Evolutionary conservation across 2,329 filamentous ascomycete genomes (phyloP).

Genomic region (Lasiodiplodia citricola): DNA sequence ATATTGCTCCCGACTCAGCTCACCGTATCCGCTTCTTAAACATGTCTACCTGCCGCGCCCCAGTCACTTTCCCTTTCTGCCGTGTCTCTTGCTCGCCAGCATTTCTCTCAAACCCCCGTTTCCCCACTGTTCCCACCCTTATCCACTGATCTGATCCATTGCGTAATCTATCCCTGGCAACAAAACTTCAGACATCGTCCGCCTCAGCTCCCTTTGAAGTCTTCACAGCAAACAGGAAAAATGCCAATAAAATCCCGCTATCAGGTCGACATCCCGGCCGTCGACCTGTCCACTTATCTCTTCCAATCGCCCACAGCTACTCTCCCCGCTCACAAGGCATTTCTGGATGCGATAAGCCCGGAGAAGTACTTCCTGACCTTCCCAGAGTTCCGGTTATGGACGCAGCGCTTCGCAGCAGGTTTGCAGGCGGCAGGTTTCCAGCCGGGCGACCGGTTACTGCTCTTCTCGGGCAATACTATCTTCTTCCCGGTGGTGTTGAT

Average conservation of each 20-base stretch:
- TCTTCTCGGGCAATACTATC: slow-evolving; percentile 76
- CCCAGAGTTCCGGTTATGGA: slow-evolving; percentile 69
- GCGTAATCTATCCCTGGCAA: neutral
- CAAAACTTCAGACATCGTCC: neutral
- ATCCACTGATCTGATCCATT: neutral
- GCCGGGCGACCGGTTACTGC: slow-evolving; percentile 71
- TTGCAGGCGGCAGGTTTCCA: slow-evolving; percentile 68
- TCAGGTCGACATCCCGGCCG: slow-evolving; percentile 52
- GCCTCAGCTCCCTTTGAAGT: neutral
- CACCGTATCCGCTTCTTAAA: neutral
- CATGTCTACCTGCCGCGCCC: neutral
- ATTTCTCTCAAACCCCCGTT: neutral
- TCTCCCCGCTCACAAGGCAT: slow-evolving; percentile 53
- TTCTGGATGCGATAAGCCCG: slow-evolving; percentile 70
- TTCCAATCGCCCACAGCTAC: slow-evolving; percentile 57
- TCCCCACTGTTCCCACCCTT: neutral
- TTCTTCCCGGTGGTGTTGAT: slow-evolving; percentile 74
- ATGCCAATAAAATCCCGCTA: slow-evolving; percentile 60
- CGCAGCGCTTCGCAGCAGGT: slow-evolving; percentile 74
- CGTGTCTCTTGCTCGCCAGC: neutral
- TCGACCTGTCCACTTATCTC: slow-evolving; percentile 54
- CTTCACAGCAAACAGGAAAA: slow-evolving; percentile 34
- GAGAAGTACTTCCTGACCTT: slow-evolving; percentile 70
- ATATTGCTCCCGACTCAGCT: neutral
- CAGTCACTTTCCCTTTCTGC: neutral